These are phyloP conservation scores for Gnomoniopsis smithogilvyi DNA, from an alignment of 2,329 filamentous ascomycete species.

Conservation along the genomic window DNA sequence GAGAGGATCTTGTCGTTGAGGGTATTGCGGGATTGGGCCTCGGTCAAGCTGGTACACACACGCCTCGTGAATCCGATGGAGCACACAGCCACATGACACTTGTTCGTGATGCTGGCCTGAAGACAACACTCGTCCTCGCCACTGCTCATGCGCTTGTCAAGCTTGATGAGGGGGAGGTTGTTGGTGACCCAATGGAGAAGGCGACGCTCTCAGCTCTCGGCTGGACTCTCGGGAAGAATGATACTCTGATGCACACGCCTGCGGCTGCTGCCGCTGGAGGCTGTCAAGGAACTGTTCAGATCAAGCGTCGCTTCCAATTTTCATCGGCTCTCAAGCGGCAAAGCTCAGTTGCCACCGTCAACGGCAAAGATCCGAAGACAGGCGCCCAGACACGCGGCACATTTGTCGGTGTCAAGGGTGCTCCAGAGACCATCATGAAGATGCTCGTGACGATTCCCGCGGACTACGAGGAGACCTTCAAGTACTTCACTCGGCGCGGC, in stretches of 20 bases:
- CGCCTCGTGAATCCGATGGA: constrained; percentile 69
- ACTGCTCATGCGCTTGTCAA: constrained; percentile 95
- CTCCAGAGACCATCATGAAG: constrained; percentile 92
- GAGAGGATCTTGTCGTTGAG: constrained; percentile 94
- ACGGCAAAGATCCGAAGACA: constrained; percentile 66
- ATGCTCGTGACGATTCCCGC: constrained; percentile 81
- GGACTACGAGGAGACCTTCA: constrained; percentile 96
- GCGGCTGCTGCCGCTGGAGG: constrained; percentile 42
- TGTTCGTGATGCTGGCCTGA: constrained; percentile 66
- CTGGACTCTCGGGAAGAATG: constrained; percentile 89
- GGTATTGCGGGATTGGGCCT: constrained; percentile 88
- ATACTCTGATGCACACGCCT: constrained; percentile 71
- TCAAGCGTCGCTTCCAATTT: constrained; percentile 97
- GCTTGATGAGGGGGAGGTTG: constrained; percentile 93
- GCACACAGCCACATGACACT: constrained; percentile 76
- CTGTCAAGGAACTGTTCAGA: constrained; percentile 75
- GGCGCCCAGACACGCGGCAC: constrained; percentile 78
- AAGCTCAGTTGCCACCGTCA: constrained; percentile 85
- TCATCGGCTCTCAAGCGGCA: constrained; percentile 95
- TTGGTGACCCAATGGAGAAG: constrained; percentile 99
- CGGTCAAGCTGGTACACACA: constrained; percentile 57
- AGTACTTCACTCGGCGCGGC: constrained; percentile 94
- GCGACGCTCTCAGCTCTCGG: constrained; percentile 86
- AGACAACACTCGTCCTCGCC: constrained; percentile 89
- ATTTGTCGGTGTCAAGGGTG: constrained; percentile 94